phyloP scores from a whole-genome alignment of 75 land plant species.

The Cryptomeria japonica region DNA sequence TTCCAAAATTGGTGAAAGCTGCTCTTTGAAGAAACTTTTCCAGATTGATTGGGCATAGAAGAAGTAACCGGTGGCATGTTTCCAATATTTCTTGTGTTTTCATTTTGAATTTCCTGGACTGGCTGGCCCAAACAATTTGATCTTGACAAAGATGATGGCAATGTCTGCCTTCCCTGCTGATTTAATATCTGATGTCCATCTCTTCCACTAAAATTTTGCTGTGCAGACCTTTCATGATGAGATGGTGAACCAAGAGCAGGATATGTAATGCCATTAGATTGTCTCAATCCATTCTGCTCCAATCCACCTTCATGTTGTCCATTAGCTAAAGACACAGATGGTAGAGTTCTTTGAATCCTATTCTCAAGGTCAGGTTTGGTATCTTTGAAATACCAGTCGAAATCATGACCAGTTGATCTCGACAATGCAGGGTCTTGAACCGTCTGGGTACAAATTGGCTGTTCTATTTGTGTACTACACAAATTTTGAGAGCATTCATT shows the following conservation, averaged over 20 bases:
- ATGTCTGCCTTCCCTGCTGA: neutral
- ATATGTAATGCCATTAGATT: neutral
- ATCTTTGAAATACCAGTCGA: constrained; percentile 1
- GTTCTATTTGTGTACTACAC: neutral
- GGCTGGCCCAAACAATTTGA: neutral
- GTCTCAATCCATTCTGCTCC: constrained; percentile 5
- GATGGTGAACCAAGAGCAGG: neutral
- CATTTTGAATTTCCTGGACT: neutral
- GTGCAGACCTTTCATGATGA: neutral
- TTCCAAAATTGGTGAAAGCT: constrained; percentile 66
- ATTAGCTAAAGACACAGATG: neutral
- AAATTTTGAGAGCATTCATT: neutral
- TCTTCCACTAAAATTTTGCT: neutral
- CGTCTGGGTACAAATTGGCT: neutral
- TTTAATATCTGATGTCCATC: neutral
- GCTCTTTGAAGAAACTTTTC: neutral
- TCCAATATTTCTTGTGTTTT: neutral
- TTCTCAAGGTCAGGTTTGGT: constrained; percentile 5
- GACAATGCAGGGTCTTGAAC: neutral
- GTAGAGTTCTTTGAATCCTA: neutral
- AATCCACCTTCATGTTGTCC: neutral
- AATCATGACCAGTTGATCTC: neutral
- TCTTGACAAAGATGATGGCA: neutral
- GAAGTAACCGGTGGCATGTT: neutral
- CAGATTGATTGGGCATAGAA: neutral